Base-by-base conservation (phyloP, 768 basidiomycete species). In the Hygrocybe coccinea region DNA sequence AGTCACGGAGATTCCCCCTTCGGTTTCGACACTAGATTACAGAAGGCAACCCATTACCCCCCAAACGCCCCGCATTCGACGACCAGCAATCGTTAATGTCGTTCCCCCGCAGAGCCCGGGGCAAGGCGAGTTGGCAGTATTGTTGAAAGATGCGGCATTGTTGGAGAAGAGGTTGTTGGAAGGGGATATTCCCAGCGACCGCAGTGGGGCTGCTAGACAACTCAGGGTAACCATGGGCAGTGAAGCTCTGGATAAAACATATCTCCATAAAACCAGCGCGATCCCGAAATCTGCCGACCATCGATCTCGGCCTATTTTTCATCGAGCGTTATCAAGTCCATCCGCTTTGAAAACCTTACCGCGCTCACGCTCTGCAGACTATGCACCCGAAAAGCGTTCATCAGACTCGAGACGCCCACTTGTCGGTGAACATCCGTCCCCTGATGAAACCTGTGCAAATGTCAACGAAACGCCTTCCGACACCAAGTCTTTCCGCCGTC, bases 81-180 rank as follows among this genome's bases (percentile, higher is more conserved):
- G 66, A 25, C 68, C 68, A 15, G 64, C 66, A 21, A 60, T 65
- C 53, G 59, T 68, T 29, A 36, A 48, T 6, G 34, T 33, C 2
- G 47, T 41, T 57, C 58, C 69, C 5, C 74, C 78, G 2, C 19
- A 72, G 22, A 83, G 74, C 62, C 80, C 81, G 33, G 79, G 76
- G 6, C 69, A 59, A 33, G 78, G 77, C 2, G 85, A 87, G 45
- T 63, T 87, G 54, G 74, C 79, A 3, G 66, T 72, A 33, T 67
- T 87, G 46, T 63, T 86, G 24, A 78, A 80, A 43, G 80, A 84
- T 50, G 81, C 85, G 6, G 80, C 84, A 29, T 61, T 80, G 52
- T 64, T 87, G 46, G 85, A 86, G 69, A 65, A 75, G 63, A 74
- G 74, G 54, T 69, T 87, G 38, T 74, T 74, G 41, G 71, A 72